These are phyloP conservation scores for Epichloe bromicola DNA, from an alignment of 2,329 filamentous ascomycete species.

Conservation along the genomic window DNA sequence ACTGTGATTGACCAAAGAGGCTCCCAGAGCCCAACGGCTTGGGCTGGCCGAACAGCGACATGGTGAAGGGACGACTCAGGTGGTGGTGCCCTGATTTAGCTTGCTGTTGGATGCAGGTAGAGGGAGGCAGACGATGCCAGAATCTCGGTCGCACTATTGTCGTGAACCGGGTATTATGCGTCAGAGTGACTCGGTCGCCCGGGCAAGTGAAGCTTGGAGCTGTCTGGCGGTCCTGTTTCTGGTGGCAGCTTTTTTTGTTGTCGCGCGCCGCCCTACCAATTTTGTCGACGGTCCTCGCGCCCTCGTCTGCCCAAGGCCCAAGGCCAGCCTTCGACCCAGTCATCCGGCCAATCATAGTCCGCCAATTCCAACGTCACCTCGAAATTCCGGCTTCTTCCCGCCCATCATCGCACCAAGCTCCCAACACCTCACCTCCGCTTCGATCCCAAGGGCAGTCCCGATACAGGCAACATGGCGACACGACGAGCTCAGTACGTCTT, in stretches of 20 bases:
- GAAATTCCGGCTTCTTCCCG: slow-evolving; percentile 10
- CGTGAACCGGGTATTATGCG: background rate
- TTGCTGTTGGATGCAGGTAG: background rate
- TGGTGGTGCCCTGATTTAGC: slow-evolving; percentile 5
- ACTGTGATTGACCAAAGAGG: slow-evolving; percentile 26
- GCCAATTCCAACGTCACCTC: slow-evolving; percentile 28
- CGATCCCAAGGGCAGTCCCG: slow-evolving; percentile 14
- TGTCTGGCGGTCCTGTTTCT: background rate
- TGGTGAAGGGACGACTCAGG: slow-evolving; percentile 7
- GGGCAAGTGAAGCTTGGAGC: background rate
- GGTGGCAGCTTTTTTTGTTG: slow-evolving; percentile 3
- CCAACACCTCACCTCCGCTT: slow-evolving; percentile 16
- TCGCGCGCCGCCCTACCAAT: slow-evolving; percentile 3
- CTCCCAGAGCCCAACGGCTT: slow-evolving; percentile 20
- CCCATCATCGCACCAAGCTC: slow-evolving; percentile 6
- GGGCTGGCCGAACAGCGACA: slow-evolving; percentile 29
- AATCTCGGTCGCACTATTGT: background rate
- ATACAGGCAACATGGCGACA: slow-evolving; percentile 25
- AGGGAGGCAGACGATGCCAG: background rate
- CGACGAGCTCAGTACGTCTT: slow-evolving; percentile 29
- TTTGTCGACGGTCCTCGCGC: background rate
- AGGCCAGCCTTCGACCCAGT: slow-evolving; percentile 16
- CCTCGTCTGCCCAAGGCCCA: slow-evolving; percentile 10
- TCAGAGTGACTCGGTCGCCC: background rate
- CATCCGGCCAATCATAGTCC: slow-evolving; percentile 21